Conservation (phyloP, 2,329 filamentous ascomycete species). For the Fusarium sublunatum region DNA sequence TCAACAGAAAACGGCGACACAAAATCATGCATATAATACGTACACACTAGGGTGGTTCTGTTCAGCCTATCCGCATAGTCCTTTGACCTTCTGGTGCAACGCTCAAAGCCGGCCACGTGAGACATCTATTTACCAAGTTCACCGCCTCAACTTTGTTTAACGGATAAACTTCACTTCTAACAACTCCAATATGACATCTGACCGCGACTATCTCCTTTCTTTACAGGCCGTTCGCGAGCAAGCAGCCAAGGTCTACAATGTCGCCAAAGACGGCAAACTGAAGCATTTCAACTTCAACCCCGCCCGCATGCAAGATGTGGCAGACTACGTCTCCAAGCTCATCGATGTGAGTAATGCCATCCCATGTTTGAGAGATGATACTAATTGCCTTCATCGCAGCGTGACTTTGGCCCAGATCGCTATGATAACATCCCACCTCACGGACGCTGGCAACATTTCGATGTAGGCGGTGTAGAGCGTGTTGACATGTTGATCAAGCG, state of each 20-base stretch:
- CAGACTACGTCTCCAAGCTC: conserved; percentile 56
- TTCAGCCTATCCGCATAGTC: neutral
- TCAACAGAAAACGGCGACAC: neutral
- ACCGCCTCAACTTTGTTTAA: neutral
- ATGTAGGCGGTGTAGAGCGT: conserved; percentile 64
- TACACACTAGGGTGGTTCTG: neutral
- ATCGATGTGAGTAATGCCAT: conserved; percentile 53
- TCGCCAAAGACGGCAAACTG: conserved; percentile 53
- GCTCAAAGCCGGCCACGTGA: neutral
- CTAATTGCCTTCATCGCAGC: conserved; percentile 47
- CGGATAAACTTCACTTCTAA: neutral
- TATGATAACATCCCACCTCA: conserved; percentile 64
- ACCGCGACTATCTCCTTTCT: conserved; percentile 49
- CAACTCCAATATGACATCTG: conserved; percentile 21
- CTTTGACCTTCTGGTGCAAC: neutral
- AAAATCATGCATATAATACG: neutral
- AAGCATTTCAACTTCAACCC: conserved; percentile 57
- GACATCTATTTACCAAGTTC: neutral
- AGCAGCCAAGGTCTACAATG: conserved; percentile 48
- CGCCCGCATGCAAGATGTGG: conserved; percentile 52
- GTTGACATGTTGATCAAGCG: conserved; percentile 57
- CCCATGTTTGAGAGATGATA: neutral
- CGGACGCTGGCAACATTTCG: conserved; percentile 72
- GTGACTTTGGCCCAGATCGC: conserved; percentile 62
- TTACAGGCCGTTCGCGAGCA: conserved; percentile 53